These are phyloP conservation scores for Quercus suber DNA, from an alignment of 306 rosid genomes.

Conservation along the genomic window DNA sequence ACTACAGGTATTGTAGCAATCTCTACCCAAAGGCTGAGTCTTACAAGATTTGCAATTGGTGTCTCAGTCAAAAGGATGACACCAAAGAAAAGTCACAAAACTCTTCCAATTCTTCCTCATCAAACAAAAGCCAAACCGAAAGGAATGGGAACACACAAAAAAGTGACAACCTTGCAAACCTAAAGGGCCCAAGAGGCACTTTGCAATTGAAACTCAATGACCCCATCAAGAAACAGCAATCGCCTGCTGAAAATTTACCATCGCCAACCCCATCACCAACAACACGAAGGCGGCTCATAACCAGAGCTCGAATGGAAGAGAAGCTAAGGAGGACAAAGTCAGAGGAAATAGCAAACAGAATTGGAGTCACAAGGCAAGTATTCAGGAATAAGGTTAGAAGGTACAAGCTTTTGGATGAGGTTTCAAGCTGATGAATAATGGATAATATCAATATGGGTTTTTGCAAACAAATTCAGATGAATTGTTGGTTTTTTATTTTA, in stretches of 20 bases:
- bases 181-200: conserved; percentile 26
- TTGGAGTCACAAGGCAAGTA: conserved; percentile 47
- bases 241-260: conserved; percentile 37
- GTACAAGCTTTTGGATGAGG: conserved; percentile 96
- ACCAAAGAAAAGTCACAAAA: conserved; percentile 58
- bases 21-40: conserved; percentile 63
- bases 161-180: neutral
- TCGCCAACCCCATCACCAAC: conserved; percentile 38
- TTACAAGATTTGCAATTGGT: conserved; percentile 79
- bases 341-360: conserved; percentile 41
- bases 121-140: conserved; percentile 27
- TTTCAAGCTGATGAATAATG: conserved; percentile 53
- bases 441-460: conserved; percentile 6
- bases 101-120: conserved; percentile 74
- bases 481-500: neutral
- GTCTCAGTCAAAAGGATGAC: conserved; percentile 59
- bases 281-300: conserved; percentile 52
- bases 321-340: conserved; percentile 62
- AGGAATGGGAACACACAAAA: conserved; percentile 1
- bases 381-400: conserved; percentile 89
- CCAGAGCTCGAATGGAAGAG: conserved; percentile 43
- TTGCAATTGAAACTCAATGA: conserved; percentile 36
- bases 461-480: neutral
- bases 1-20: conserved; percentile 79
- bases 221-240: conserved; percentile 60